Conservation (phyloP, 768 basidiomycete species). For the Podaxis sp. region DNA sequence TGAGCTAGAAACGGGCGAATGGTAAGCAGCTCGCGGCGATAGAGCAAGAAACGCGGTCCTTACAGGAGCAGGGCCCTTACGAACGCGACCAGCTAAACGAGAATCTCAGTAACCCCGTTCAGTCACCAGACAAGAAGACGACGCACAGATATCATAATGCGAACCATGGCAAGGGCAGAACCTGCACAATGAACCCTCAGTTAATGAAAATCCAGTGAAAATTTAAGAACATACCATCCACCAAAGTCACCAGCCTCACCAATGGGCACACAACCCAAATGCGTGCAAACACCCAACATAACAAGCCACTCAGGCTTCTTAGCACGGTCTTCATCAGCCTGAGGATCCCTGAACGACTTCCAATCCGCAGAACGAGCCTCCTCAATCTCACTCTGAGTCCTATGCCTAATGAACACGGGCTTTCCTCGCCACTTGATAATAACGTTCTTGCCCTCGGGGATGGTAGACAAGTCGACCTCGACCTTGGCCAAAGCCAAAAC, state of each 20-base stretch:
- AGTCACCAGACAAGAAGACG: constrained; percentile 2
- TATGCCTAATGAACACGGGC: constrained; percentile 98
- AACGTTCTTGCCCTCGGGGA: constrained; percentile 97
- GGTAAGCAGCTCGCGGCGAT: constrained; percentile 8
- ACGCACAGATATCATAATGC: constrained; percentile 92
- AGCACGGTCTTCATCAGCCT: constrained; percentile 81
- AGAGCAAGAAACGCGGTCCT: constrained; percentile 25
- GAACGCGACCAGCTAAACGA: constrained; percentile 78
- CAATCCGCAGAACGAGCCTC: constrained; percentile 85
- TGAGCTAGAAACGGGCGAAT: constrained; percentile 49
- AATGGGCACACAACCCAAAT: constrained; percentile 97
- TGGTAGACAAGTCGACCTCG: constrained; percentile 83
- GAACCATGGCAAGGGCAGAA: constrained; percentile 99
- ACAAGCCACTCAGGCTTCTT: constrained; percentile 97
- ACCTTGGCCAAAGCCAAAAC: constrained; percentile 98
- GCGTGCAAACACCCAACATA: constrained; percentile 93
- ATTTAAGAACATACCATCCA: constrained; percentile 71
- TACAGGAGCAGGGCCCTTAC: constrained; percentile 95
- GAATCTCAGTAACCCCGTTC: constrained; percentile 10
- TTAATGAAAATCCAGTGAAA: not conserved
- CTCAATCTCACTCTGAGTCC: constrained; percentile 85
- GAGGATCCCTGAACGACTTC: constrained; percentile 88
- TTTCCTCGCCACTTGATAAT: constrained; percentile 99
- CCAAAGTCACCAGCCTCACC: constrained; percentile 96
- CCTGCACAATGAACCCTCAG: constrained; percentile 30